phyloP scores from a whole-genome alignment of 2,329 filamentous ascomycete species.

The Ceratocystis eucalypticola region DNA sequence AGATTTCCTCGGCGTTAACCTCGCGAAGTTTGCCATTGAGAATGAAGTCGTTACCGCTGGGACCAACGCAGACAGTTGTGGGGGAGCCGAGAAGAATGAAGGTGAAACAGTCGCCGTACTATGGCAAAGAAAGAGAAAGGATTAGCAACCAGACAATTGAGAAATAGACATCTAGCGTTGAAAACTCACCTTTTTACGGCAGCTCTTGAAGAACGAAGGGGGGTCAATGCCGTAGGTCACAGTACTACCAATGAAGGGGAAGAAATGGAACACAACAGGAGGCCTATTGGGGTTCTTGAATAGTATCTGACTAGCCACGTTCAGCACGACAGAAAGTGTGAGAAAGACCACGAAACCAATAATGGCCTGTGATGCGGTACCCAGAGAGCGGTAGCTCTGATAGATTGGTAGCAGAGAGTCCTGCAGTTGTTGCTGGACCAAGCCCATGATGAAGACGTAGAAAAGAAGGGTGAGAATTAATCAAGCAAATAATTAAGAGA shows the following conservation, averaged over 20 bases:
- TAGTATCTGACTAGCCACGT: constrained; percentile 67
- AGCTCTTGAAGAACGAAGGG: constrained; percentile 68
- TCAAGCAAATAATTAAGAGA: constrained; percentile 16
- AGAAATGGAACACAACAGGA: constrained; percentile 67
- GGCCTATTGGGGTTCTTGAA: constrained; percentile 73
- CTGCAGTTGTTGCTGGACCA: constrained; percentile 39
- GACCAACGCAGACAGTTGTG: constrained; percentile 73
- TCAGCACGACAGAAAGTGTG: constrained; percentile 51
- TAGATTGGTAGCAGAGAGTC: constrained; percentile 30
- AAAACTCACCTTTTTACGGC: constrained; percentile 55
- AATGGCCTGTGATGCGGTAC: constrained; percentile 35
- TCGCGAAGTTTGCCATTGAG: constrained; percentile 83
- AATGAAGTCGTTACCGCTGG: constrained; percentile 78
- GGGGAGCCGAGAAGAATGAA: constrained; percentile 80
- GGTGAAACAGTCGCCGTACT: constrained; percentile 84
- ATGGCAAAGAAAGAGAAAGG: constrained; percentile 5
- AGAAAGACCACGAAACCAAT: constrained; percentile 34
- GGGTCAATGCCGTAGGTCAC: constrained; percentile 92
- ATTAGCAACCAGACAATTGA: background rate
- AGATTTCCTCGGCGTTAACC: constrained; percentile 82
- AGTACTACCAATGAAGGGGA: constrained; percentile 79
- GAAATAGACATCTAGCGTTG: too few species aligned
- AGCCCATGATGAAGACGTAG: constrained; percentile 34
- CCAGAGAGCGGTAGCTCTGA: constrained; percentile 37
- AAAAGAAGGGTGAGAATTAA: background rate